A percentile compares a stretch with the other conserved stretches of the same genome.
phyloP scores from a whole-genome alignment of 352 stramenopile genomes.

The Elongisporangium anandrum region DNA sequence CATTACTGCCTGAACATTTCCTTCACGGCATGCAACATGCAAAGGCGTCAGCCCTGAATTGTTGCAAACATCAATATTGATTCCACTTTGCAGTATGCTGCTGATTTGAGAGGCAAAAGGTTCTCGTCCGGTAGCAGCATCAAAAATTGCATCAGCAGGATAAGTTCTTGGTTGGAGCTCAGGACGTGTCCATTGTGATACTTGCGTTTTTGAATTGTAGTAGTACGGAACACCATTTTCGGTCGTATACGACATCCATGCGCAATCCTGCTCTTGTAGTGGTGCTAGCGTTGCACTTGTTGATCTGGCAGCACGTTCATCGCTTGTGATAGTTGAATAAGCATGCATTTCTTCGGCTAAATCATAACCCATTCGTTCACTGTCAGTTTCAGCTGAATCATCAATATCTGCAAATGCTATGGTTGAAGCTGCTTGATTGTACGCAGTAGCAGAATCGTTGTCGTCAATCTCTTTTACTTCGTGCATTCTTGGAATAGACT shows the following conservation, averaged over 20 bases:
- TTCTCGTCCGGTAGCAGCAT: slow-evolving; percentile 15
- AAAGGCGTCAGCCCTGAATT: slow-evolving; percentile 33
- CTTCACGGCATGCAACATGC: slow-evolving; percentile 44
- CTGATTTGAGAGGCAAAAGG: slow-evolving; percentile 21
- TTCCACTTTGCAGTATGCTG: slow-evolving; percentile 24
- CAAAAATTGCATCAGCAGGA: slow-evolving; percentile 18
- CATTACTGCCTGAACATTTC: slow-evolving; percentile 28
- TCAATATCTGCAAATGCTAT: no score
- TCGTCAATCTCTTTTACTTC: no score
- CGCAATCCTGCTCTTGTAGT: slow-evolving; percentile 3
- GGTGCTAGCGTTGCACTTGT: no score
- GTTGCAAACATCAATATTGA: slow-evolving; percentile 33
- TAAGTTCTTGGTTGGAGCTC: slow-evolving; percentile 5
- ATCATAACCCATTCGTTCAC: no score
- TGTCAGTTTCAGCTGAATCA: no score
- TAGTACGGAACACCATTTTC: slow-evolving; percentile 64
- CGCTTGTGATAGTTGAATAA: no score
- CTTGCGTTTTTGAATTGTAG: slow-evolving; percentile 55
- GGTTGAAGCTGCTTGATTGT: no score
- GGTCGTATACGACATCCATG: slow-evolving; percentile 38
- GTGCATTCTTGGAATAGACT: no score
- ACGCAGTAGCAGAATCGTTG: no score
- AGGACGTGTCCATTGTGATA: slow-evolving; percentile 59
- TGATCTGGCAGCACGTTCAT: no score
- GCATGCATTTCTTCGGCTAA: no score